These are phyloP conservation scores for Solanum chmielewskii DNA, from an alignment of 257 asterid genomes.

Conservation along the genomic window DNA sequence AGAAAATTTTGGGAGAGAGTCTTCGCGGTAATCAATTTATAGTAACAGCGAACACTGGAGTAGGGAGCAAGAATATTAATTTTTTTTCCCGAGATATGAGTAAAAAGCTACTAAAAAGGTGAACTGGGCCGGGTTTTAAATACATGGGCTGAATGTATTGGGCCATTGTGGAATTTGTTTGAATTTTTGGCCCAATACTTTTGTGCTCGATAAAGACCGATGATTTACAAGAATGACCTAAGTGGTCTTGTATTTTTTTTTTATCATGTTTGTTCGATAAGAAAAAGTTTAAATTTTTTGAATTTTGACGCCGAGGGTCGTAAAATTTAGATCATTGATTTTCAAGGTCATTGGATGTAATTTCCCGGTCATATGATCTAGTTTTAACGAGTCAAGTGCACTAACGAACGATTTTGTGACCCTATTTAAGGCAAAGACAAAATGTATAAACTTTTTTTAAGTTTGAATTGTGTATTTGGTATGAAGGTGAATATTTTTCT, in stretches of 20 bases:
- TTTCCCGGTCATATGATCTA: not conserved
- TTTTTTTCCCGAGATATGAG: not conserved
- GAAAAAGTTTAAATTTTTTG: not conserved
- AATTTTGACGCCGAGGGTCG: not conserved
- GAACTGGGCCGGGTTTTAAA: not conserved
- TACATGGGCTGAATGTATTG: not conserved
- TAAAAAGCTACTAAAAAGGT: not conserved
- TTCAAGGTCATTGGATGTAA: not conserved
- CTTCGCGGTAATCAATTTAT: not conserved
- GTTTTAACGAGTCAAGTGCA: not conserved
- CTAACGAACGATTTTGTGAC: not conserved
- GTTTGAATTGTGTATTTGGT: not conserved
- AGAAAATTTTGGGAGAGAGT: not conserved
- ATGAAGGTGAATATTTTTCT: not conserved
- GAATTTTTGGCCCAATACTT: not conserved
- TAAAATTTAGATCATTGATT: not conserved
- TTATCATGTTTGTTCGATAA: not conserved
- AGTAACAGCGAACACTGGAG: not conserved
- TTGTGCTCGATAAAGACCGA: not conserved
- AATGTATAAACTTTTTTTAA: not conserved
- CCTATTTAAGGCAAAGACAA: not conserved
- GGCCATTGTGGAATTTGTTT: not conserved
- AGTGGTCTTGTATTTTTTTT: not conserved
- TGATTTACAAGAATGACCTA: not conserved
- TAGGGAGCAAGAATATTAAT: not conserved